A percentile compares a stretch with the other conserved stretches of the same genome.
These are phyloP conservation scores for Cladophialophora immunda DNA, from an alignment of 2,329 filamentous ascomycete genomes.

Conservation along the genomic window DNA sequence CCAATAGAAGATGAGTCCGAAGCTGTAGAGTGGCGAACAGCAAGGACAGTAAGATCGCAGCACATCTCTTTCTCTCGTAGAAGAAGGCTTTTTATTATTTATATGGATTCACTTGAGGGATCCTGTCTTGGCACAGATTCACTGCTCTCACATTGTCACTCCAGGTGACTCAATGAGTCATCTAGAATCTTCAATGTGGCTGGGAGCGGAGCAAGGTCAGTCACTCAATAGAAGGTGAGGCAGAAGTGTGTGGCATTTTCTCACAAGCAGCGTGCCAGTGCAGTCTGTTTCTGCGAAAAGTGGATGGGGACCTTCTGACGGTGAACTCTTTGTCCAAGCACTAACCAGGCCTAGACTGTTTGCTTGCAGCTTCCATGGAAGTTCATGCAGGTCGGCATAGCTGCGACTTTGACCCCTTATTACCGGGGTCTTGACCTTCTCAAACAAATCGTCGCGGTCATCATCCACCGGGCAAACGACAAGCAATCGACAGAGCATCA, in stretches of 20 bases:
- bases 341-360: neutral
- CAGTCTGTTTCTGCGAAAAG: neutral
- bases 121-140: neutral
- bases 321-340: neutral
- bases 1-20: neutral
- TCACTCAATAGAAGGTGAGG: neutral
- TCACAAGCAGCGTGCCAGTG: neutral
- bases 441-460: neutral
- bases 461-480: neutral
- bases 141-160: neutral
- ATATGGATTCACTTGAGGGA: neutral
- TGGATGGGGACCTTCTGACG: neutral
- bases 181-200: neutral
- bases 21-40: neutral
- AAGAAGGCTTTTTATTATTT: neutral
- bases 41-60: neutral
- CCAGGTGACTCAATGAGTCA: neutral
- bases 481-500: neutral
- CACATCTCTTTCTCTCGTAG: neutral
- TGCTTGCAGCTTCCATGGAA: neutral
- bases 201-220: neutral
- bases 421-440: neutral
- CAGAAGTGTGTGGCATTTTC: neutral
- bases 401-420: neutral
- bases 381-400: neutral